Base-by-base conservation (phyloP, 108 stramenopile species). In the Pseudonitzschia multiseries region DNA sequence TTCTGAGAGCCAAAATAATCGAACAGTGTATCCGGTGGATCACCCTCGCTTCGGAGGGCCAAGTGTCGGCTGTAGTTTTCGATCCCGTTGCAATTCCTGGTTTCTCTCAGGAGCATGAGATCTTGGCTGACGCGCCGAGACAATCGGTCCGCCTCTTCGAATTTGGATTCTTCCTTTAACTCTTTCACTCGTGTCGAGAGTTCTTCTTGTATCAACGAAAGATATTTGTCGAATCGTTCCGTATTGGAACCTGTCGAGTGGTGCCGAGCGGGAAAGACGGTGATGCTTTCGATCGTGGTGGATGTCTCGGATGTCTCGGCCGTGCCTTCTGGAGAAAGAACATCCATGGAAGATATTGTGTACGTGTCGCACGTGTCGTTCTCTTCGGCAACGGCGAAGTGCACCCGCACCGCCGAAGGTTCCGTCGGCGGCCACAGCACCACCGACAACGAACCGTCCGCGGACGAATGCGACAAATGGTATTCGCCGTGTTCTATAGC, bases 61-160 rank as follows among this genome's bases (percentile, higher is more conserved):
- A 93, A 63, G 70, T 90, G 89, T 33, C 92, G 78, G 65, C 83
- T 82, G 75, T 93, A 93, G 61, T 93, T 93, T 72, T 93, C 92
- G 0, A 82, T 70, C 0, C 93, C 93, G 46, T 80, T 46, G 68
- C 93, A 94, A 42, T 53, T 79, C 24, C 92, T 87, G 27, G 74
- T 79, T 68, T 86, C 85, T 42, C 79, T 56, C 48, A 93, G 68
- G n/a, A 85, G 14, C 36, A 46, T 32, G 29, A 75, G 44, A 69
- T 93, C 93, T 54, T 88, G 77, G 26, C 67, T 68, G 0, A 90
- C 90, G 21, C 90, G 76, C 53, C 81, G 66, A 41, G 79, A 70
- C 56, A 94, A 72, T 31, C 90, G 72, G 40, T 79, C 57, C 15
- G 89, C 84, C n/a, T 87, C 88, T n/a, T 66, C 68, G 24, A 59